These are phyloP conservation scores for Gautieria morchelliformis DNA, from an alignment of 768 basidiomycete genomes.

Conservation along the genomic window DNA sequence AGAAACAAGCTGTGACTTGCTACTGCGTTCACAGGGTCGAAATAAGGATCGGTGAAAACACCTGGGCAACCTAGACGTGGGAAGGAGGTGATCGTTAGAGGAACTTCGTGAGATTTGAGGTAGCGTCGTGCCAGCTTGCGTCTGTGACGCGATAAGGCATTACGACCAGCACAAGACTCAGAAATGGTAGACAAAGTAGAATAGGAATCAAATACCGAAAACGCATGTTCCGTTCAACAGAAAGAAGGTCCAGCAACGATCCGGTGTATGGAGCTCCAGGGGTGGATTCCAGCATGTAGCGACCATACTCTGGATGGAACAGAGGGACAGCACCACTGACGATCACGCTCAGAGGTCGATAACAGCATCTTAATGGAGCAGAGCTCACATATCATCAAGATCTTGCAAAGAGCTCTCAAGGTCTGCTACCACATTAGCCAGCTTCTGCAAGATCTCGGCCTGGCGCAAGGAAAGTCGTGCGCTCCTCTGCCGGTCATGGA, in stretches of 20 bases:
- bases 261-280: conserved; percentile 94
- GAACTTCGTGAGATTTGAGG: conserved; percentile 78
- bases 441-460: conserved; percentile 81
- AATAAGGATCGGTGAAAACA: conserved; percentile 87
- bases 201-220: conserved; percentile 49
- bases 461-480: conserved; percentile 91
- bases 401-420: conserved; percentile 43
- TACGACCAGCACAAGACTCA: not conserved
- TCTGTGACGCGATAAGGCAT: conserved; percentile 21
- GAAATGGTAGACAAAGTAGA: not conserved
- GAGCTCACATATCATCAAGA: not conserved
- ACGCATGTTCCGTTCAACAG: conserved; percentile 92
- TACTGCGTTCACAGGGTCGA: conserved; percentile 58
- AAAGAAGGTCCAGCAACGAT: conserved; percentile 72
- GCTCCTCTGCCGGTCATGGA: conserved; percentile 68
- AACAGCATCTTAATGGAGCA: not conserved
- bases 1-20: conserved; percentile 93
- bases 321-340: conserved; percentile 67
- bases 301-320: conserved; percentile 97
- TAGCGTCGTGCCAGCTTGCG: conserved; percentile 77
- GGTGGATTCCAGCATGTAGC: conserved; percentile 98
- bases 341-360: conserved; percentile 2
- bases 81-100: conserved; percentile 91
- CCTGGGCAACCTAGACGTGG: conserved; percentile 85
- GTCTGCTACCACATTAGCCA: conserved; percentile 57